phyloP scores from a whole-genome alignment of 2,329 filamentous ascomycete species.

The Xylaria digitata region DNA sequence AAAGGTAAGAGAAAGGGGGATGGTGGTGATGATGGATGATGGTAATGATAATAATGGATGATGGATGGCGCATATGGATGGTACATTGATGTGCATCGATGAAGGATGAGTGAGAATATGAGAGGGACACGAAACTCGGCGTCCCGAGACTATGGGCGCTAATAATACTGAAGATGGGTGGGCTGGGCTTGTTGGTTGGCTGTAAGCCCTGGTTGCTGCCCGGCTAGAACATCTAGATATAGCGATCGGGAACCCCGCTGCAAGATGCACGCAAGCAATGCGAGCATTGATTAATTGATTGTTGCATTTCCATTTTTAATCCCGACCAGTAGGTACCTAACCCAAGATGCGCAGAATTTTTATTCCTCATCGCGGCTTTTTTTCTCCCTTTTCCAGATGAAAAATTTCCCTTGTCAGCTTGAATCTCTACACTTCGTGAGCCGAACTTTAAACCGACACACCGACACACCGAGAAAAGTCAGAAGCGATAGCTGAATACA shows the following conservation, averaged over 20 bases:
- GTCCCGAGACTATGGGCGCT: slow-evolving; percentile 33
- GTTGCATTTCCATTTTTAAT: background rate
- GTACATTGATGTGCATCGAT: background rate
- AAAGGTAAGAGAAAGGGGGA: background rate
- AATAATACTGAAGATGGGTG: slow-evolving; percentile 14
- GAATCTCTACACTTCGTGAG: background rate
- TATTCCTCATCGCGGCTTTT: background rate
- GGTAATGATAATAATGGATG: no score
- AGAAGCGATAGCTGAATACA: no score
- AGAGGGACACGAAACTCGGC: slow-evolving; percentile 17
- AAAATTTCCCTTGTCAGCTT: background rate
- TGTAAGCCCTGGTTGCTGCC: background rate
- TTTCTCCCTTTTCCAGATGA: background rate
- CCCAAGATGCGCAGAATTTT: slow-evolving; percentile 8
- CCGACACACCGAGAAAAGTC: no score
- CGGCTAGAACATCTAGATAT: slow-evolving; percentile 16
- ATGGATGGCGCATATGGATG: no score
- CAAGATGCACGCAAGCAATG: slow-evolving; percentile 27
- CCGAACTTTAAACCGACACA: no score
- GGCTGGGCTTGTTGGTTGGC: slow-evolving; percentile 26
- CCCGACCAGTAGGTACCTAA: background rate
- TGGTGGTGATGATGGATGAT: no score
- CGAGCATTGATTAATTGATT: background rate
- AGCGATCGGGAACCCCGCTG: slow-evolving; percentile 35
- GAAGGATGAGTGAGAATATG: background rate